These are phyloP conservation scores for Acanthamoeba healyi DNA, from an alignment of 208 protist genomes.

Conservation along the genomic window DNA sequence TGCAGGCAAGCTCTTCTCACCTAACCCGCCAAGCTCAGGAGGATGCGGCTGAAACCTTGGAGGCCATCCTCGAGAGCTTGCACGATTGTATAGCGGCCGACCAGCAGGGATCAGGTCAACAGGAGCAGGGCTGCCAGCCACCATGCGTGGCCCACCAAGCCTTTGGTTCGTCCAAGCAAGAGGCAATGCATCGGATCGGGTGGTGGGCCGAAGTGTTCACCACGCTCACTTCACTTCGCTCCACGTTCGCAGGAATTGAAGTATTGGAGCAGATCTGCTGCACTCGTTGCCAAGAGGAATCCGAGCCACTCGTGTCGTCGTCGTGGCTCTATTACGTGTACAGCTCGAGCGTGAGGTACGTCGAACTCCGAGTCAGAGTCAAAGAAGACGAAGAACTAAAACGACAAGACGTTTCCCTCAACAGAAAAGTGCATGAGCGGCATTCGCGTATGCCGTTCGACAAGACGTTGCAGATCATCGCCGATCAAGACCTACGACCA, in stretches of 20 bases:
- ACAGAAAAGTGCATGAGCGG: neutral
- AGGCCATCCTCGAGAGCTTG: slow-evolving; percentile 31
- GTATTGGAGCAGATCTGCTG: slow-evolving; percentile 44
- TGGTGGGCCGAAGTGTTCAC: too few relatives aligned
- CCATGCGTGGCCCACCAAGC: slow-evolving; percentile 1
- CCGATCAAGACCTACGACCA: neutral
- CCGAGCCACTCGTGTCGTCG: neutral
- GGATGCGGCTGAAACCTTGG: slow-evolving; percentile 36
- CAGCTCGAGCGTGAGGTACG: neutral
- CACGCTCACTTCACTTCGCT: neutral
- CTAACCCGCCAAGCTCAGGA: neutral
- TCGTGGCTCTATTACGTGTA: slow-evolving; percentile 32
- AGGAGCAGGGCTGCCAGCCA: neutral
- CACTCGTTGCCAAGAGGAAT: neutral
- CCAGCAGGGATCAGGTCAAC: neutral
- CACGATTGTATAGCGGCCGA: neutral
- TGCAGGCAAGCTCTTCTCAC: too few relatives aligned
- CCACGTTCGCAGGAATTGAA: neutral
- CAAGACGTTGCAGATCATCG: neutral
- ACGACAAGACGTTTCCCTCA: too few relatives aligned
- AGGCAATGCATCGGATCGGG: too few relatives aligned
- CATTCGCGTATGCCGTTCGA: neutral
- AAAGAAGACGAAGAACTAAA: too few relatives aligned
- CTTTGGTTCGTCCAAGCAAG: neutral
- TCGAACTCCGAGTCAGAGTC: too few relatives aligned